Base-by-base conservation (phyloP, 352 stramenopile genomes). In the Aphanomyces euteiches region DNA sequence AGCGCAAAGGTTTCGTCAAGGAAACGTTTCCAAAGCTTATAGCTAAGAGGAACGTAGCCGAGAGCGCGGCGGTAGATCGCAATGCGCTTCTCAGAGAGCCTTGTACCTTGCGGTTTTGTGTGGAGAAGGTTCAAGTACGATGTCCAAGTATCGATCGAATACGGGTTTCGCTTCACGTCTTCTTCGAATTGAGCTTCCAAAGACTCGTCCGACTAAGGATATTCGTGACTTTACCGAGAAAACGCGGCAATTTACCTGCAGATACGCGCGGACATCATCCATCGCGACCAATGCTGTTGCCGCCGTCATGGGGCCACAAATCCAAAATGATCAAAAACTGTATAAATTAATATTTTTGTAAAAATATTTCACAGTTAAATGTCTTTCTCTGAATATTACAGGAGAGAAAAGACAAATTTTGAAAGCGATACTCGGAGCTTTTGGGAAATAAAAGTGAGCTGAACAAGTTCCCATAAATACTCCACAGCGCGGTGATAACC, bases 1-100 rank as follows among this genome's bases (percentile, higher is more conserved):
- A 59, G 68, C 60, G 85, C 85, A 72, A 86, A 81, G 56, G 79
- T 74, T 45, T 96, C 81, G 72, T 90, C 82, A 74, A 93, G 77
- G 68, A 92, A 96, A 67, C 77, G 64, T 63, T 97, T 94, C 95
- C 95, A 98, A 19, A 98, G 86, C 78, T 98, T 98, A 81, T 98
- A 98, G 77, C 88, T 97, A 60, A 88, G 81, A 19, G 94, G 94
- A 1, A 98, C 79, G 47, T 75, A 74, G 15, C 83, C 76, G 3
- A 98, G 59, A 4, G 88, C 90, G 28, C 94, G 81, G 67, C 98
- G 91, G 68, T 96, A 98, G 36, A 98, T 71, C 12, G 75, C 47
- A 39, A 79, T 81, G 3, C 87, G 80, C 28, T 36, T n/a, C 28
- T 60, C 58, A 10, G 54, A 61, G 17, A 61, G 28, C 17, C 54